phyloP scores from a whole-genome alignment of 2,329 filamentous ascomycete species.

The Colletotrichum scovillei region DNA sequence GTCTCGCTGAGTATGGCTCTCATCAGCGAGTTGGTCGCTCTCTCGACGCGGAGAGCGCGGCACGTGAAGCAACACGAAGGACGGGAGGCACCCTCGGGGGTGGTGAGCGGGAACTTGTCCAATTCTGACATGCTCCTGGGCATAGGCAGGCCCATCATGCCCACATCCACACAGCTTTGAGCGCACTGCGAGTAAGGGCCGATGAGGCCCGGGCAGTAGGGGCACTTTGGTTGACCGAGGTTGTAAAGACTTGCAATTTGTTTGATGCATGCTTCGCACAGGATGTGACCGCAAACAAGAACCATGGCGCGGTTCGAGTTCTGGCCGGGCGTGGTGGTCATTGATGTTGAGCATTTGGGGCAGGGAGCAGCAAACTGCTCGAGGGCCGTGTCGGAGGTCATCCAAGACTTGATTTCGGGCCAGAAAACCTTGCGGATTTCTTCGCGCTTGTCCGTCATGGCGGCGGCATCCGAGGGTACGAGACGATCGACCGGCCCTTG shows the following conservation, averaged over 20 bases:
- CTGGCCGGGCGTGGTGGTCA: slow-evolving; percentile 28
- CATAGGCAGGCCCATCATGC: slow-evolving; percentile 10
- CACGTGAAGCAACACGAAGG: slow-evolving; percentile 22
- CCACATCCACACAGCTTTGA: neutral
- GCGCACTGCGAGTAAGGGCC: slow-evolving; percentile 23
- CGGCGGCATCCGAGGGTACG: neutral
- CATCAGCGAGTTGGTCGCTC: neutral
- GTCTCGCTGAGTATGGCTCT: slow-evolving; percentile 19
- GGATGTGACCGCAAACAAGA: slow-evolving; percentile 33
- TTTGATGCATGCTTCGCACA: slow-evolving; percentile 23
- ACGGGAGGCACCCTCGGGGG: slow-evolving; percentile 23
- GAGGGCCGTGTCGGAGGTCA: slow-evolving; percentile 1
- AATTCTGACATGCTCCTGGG: slow-evolving; percentile 20
- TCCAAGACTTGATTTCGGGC: slow-evolving; percentile 13
- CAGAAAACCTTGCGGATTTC: slow-evolving; percentile 10
- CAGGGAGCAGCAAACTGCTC: slow-evolving; percentile 17
- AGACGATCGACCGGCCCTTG: neutral
- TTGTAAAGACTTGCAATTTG: slow-evolving; percentile 3
- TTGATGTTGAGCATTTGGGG: slow-evolving; percentile 22
- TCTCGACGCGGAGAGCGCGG: slow-evolving; percentile 23
- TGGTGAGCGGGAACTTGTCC: slow-evolving; percentile 15
- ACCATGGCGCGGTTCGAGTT: slow-evolving; percentile 5
- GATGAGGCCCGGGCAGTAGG: slow-evolving; percentile 21
- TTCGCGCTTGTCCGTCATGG: neutral
- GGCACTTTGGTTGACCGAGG: slow-evolving; percentile 21